Percentiles rank a stretch among this genome's conserved stretches.
Evolutionary conservation across 768 basidiomycete genomes (phyloP).

Genomic region (Roridomyces roridus): DNA sequence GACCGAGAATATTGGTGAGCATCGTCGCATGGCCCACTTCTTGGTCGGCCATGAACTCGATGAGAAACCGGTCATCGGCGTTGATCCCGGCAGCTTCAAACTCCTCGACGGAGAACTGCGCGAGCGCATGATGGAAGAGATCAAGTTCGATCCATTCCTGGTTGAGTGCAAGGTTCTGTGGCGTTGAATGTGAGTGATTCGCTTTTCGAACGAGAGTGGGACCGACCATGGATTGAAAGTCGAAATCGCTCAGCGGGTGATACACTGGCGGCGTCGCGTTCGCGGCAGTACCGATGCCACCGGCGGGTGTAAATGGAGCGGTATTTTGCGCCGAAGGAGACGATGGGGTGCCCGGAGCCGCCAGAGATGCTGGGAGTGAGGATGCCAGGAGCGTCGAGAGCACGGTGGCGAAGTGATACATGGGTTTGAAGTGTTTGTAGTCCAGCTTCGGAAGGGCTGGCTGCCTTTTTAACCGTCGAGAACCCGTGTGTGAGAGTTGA

Average conservation of each 20-base stretch:
- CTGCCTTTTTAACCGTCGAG: too few relatives aligned
- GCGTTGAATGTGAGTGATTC: not conserved
- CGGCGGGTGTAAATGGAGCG: conserved; percentile 21
- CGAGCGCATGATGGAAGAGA: conserved; percentile 62
- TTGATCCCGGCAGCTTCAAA: conserved; percentile 61
- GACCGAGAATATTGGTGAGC: conserved; percentile 56
- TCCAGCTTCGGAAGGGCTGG: too few relatives aligned
- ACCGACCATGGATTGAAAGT: conserved; percentile 55
- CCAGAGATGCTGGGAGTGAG: too few relatives aligned
- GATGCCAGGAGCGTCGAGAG: too few relatives aligned
- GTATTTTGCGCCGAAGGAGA: too few relatives aligned
- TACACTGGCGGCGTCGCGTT: conserved; percentile 38
- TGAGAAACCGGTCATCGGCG: conserved; percentile 58
- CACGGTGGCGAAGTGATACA: too few relatives aligned
- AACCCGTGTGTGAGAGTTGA: too few relatives aligned
- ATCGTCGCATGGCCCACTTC: conserved; percentile 67
- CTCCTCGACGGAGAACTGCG: conserved; percentile 57
- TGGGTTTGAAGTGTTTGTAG: too few relatives aligned
- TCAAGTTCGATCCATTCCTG: conserved; percentile 71
- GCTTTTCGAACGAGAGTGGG: too few relatives aligned
- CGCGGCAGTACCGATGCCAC: conserved; percentile 20
- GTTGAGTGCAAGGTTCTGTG: conserved; percentile 59
- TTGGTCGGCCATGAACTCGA: conserved; percentile 69
- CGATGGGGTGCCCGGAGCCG: too few relatives aligned
- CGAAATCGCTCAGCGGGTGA: conserved; percentile 45